Evolutionary conservation across 371 early-diverging fungal species (phyloP), one percentile per base, ranked within the genome.

Genomic region (Syncephalastrum contaminatum): DNA sequence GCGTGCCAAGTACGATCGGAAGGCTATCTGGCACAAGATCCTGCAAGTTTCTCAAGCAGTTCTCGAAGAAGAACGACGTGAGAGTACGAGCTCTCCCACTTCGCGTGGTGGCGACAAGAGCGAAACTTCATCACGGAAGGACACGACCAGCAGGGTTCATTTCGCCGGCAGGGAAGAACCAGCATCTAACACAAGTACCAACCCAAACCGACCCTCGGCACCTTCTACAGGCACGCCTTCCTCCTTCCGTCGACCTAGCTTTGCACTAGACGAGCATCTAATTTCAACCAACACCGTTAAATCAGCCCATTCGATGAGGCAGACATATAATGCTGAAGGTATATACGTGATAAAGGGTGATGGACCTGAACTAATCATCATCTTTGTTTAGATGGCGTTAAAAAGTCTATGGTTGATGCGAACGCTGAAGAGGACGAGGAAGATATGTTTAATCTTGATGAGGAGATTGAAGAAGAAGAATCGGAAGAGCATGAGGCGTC

Each of bases 381-480:
- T 14, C 14, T n/a, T 6, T n/a, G 51, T 43, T 7, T 20, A 53
- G 30, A 43, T n/a, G 25, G 24, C 22, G n/a, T 45, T 44, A 27
- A 21, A 36, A 48, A 30, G 12, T 1, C 12, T 10, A 10, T 30
- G 36, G 10, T 8, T 13, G 53, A 62, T 46, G 51, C 22, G 4
- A 20, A 49, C 13, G 30, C 27, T 18, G 41, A 65, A 43, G 59
- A 63, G 4, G 43, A 43, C 5, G 62, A 56, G 14, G 59, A 58
- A 1, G 63, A 64, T 20, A 50, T 73, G 50, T 77, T 77, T 56
- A 58, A 69, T 14, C 50, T 77, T 16, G 77, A 77, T 48, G 77
- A 77, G 50, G 77, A 75, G 24, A 73, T 77, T 16, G 67, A 70
- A 16, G 66, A 61, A 12, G 58, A 51, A 10, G 55, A 53, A 24